Evolutionary conservation across 2,329 filamentous ascomycete species (phyloP).

Genomic region (Westerdykella sp.): DNA sequence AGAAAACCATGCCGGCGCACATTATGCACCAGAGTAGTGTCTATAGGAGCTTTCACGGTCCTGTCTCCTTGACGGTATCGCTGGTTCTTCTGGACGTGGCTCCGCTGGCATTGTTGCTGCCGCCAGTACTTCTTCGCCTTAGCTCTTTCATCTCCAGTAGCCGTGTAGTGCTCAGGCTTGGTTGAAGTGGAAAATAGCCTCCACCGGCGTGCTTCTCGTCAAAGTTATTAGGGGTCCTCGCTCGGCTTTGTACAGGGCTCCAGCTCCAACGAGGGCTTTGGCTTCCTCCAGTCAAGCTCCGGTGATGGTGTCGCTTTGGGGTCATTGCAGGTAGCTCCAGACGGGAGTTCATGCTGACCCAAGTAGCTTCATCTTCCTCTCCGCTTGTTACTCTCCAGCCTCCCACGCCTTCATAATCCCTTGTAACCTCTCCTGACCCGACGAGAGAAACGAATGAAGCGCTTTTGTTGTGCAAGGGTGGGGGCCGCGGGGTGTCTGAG

Average conservation of each 20-base stretch:
- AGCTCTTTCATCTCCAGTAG: neutral
- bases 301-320: slow-evolving; percentile 25
- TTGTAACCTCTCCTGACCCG: slow-evolving; percentile 24
- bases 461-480: slow-evolving; percentile 23
- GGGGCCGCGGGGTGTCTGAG: slow-evolving; percentile 12
- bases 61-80: no score
- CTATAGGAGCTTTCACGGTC: no score
- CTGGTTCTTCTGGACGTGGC: neutral
- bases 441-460: slow-evolving; percentile 32
- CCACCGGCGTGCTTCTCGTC: slow-evolving; percentile 9
- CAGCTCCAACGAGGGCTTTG: slow-evolving; percentile 22
- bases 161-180: slow-evolving; percentile 1
- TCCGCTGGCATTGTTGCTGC: neutral
- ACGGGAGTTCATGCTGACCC: slow-evolving; percentile 41
- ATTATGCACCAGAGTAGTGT: no score
- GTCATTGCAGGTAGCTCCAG: slow-evolving; percentile 33
- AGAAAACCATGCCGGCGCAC: no score
- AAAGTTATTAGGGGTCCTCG: slow-evolving; percentile 23
- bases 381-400: slow-evolving; percentile 36
- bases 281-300: slow-evolving; percentile 30
- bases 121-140: neutral
- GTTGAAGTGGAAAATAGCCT: slow-evolving; percentile 27
- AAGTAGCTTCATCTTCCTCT: slow-evolving; percentile 40
- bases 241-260: slow-evolving; percentile 32
- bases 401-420: slow-evolving; percentile 42